Percentiles rank a stretch among this genome's conserved stretches.
Conservation (phyloP, 1,139 yeast genomes). For the Tardiomyces depauwii region DNA sequence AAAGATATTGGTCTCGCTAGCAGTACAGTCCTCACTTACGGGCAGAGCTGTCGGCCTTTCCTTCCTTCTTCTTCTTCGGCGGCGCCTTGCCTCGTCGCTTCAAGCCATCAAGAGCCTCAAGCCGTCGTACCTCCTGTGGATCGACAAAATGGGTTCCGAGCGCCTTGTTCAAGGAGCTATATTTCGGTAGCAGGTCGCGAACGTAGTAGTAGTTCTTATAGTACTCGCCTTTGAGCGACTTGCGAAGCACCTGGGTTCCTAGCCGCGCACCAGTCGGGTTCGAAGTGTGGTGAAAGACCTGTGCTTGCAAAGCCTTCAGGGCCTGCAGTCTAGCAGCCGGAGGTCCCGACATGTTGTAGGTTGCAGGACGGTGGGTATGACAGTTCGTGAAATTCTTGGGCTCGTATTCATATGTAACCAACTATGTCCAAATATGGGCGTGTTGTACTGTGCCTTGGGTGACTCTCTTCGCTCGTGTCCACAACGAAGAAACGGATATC, state of each 20-base stretch:
- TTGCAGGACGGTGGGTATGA: too few species aligned
- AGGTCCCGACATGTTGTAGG: neutral
- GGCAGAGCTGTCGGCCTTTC: conserved; percentile 18
- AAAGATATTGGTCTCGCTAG: neutral
- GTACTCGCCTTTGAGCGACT: conserved; percentile 66
- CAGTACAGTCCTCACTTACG: neutral
- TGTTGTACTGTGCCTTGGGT: too few species aligned
- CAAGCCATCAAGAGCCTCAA: conserved; percentile 17
- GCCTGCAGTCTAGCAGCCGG: conserved; percentile 38
- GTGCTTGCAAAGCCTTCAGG: conserved; percentile 45
- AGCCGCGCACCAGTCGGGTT: conserved; percentile 66
- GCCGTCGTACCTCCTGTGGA: conserved; percentile 55
- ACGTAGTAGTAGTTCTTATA: conserved; percentile 67
- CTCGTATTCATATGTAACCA: neutral
- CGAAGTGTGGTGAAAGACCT: conserved; percentile 49
- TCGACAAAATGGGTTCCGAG: conserved; percentile 54
- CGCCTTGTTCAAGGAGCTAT: conserved; percentile 32
- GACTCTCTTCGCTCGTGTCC: too few species aligned
- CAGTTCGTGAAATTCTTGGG: neutral
- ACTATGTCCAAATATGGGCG: neutral
- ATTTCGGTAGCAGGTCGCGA: conserved; percentile 42
- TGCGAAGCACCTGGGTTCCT: conserved; percentile 64
- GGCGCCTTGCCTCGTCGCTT: conserved; percentile 52
- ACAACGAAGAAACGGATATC: too few species aligned
- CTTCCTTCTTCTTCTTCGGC: conserved; percentile 61